Conservation (phyloP, 2,329 filamentous ascomycete genomes). For the Westerdykella ornata region DNA sequence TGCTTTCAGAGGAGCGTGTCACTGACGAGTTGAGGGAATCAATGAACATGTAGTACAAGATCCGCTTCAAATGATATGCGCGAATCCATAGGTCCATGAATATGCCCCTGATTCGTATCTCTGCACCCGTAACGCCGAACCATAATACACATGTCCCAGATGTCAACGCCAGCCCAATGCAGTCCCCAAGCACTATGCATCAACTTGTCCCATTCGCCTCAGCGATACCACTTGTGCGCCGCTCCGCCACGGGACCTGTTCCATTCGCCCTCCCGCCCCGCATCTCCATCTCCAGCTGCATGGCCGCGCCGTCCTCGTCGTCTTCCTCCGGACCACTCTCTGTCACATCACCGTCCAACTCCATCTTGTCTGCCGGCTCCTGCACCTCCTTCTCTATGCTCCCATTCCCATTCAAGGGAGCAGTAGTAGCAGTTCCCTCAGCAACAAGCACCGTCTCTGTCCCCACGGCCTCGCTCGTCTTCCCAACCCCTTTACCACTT, state of each 20-base stretch:
- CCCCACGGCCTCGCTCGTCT: neutral
- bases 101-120: too few relatives aligned
- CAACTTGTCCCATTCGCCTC: constrained; percentile 27
- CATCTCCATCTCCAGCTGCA: constrained; percentile 39
- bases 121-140: too few relatives aligned
- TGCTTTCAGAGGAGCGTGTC: too few relatives aligned
- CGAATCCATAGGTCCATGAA: too few relatives aligned
- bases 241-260: constrained; percentile 6
- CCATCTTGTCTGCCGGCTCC: constrained; percentile 11
- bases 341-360: constrained; percentile 10
- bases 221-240: constrained; percentile 25
- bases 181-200: neutral
- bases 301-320: constrained; percentile 25
- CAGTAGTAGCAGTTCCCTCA: neutral
- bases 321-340: constrained; percentile 19
- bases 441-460: neutral
- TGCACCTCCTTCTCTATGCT: constrained; percentile 1
- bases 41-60: too few relatives aligned
- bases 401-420: neutral
- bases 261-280: constrained; percentile 20
- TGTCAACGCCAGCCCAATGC: constrained; percentile 13
- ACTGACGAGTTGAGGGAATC: too few relatives aligned
- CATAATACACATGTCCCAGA: too few relatives aligned
- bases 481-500: constrained; percentile 7
- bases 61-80: too few relatives aligned